Base-by-base conservation (phyloP, 139 green algal species). In the Picochlorum sp. region DNA sequence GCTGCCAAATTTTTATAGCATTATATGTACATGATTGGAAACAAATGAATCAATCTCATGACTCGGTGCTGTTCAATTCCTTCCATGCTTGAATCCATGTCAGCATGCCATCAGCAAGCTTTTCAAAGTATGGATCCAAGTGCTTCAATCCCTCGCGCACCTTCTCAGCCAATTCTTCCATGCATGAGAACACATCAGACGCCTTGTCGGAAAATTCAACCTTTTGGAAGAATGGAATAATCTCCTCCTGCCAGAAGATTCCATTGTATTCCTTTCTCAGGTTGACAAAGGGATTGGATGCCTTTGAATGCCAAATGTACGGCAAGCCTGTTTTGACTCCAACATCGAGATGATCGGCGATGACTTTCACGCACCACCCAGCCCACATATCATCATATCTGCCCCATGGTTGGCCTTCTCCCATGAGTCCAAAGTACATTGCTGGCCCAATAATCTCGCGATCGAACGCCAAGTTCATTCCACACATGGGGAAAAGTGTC, bases 301-400 rank as follows among this genome's bases (percentile, higher is more conserved):
- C 92, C 78, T 98, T 98, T 80, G 75, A 90, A 82, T 98, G 92
- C 84, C 83, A 98, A 65, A 98, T 86, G 81, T 98, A 98, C 8
- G 92, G 92, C 80, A 96, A 74, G 7, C 92, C 92, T 1, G 89
- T 98, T 83, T 98, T 98, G 54, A 94, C 86, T 49, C 92, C 92
- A 54, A 88, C 51, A 14, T 82, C 81, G 51, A 98, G 79, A 78
- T 98, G 92, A 73, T 98, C 92, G 66, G 80, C 89, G 65, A 98
- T 95, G n/a, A 96, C 86, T 79, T 90, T 63, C 9, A 69, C 20
- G 23, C 92, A 98, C 92, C 92, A 98, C 30, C 92, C 92, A 0
- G 92, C 92, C 92, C 92, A 98, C 92, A 98, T 98, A 78, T 98
- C 92, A 45, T 95, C 91, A 63, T 97, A 98, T 8, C 92, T 80